These are phyloP conservation scores for Stentor coeruleus DNA, from an alignment of 73 alveolate species.

Conservation along the genomic window DNA sequence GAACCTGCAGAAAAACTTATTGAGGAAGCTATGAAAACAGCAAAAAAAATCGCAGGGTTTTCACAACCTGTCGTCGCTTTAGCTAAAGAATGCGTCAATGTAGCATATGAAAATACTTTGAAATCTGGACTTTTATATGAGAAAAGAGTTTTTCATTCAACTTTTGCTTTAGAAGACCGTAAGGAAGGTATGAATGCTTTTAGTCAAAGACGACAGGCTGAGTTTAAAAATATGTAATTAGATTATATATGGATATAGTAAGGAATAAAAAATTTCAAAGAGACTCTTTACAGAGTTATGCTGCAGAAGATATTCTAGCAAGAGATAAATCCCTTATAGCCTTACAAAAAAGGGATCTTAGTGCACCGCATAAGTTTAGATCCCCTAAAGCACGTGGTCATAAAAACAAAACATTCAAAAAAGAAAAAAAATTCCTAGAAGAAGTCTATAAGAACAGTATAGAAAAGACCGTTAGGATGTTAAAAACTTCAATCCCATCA, in stretches of 20 bases:
- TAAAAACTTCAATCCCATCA: neutral
- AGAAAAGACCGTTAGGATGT: neutral
- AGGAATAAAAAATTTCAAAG: too few relatives aligned
- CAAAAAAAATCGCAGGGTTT: slow-evolving; percentile 82
- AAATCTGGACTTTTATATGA: slow-evolving; percentile 84
- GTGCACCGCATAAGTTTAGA: neutral
- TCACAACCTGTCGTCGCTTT: slow-evolving; percentile 70
- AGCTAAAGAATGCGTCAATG: slow-evolving; percentile 91
- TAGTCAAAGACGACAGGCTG: slow-evolving; percentile 82
- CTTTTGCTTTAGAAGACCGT: slow-evolving; percentile 94
- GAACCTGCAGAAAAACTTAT: slow-evolving; percentile 68
- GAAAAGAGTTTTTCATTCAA: slow-evolving; percentile 89
- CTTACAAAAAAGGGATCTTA: neutral
- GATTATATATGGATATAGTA: too few relatives aligned
- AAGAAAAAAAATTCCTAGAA: neutral
- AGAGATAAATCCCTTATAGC: too few relatives aligned
- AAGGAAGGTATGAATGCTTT: slow-evolving; percentile 97
- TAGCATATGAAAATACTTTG: slow-evolving; percentile 80
- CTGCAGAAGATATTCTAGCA: too few relatives aligned
- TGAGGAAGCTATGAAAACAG: slow-evolving; percentile 79
- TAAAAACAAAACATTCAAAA: neutral
- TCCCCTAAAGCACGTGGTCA: neutral
- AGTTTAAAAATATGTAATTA: slow-evolving; percentile 66
- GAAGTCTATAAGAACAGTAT: neutral
- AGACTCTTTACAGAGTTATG: too few relatives aligned